A percentile compares a stretch with the other conserved stretches of the same genome.
Evolutionary conservation across 768 basidiomycete species (phyloP).

Genomic region (Amyloporia xantha): DNA sequence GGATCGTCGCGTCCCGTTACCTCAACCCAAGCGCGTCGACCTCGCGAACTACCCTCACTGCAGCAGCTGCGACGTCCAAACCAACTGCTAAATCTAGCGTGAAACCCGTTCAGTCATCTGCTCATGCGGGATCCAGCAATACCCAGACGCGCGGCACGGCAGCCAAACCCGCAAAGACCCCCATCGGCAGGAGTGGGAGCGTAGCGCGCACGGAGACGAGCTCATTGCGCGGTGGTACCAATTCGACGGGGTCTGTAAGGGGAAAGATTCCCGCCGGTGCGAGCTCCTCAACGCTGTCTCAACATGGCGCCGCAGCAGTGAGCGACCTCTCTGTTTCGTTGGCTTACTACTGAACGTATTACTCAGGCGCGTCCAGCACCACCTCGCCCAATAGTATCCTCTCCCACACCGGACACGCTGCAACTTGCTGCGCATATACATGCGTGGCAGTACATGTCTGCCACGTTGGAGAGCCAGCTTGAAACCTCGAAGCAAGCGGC

Average conservation of each 20-base stretch:
- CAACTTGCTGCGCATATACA: slow-evolving; percentile 48
- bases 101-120: no score
- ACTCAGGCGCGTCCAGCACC: not conserved
- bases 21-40: slow-evolving; percentile 5
- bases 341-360: not conserved
- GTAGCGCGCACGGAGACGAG: not conserved
- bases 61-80: not conserved
- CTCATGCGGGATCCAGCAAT: not conserved
- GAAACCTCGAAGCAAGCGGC: slow-evolving; percentile 32
- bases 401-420: slow-evolving; percentile 22
- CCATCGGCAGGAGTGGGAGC: not conserved
- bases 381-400: not conserved
- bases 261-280: not conserved
- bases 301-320: not conserved
- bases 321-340: not conserved
- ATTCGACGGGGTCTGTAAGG: not conserved
- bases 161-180: not conserved
- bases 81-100: no score
- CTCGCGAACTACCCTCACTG: not conserved
- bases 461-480: slow-evolving; percentile 47
- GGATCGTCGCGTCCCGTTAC: not conserved
- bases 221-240: not conserved
- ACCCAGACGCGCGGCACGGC: not conserved
- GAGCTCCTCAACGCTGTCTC: not conserved
- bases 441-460: slow-evolving; percentile 57